These are phyloP conservation scores for Telopea speciosissima DNA, from an alignment of 177 flowering plant genomes.

Conservation along the genomic window DNA sequence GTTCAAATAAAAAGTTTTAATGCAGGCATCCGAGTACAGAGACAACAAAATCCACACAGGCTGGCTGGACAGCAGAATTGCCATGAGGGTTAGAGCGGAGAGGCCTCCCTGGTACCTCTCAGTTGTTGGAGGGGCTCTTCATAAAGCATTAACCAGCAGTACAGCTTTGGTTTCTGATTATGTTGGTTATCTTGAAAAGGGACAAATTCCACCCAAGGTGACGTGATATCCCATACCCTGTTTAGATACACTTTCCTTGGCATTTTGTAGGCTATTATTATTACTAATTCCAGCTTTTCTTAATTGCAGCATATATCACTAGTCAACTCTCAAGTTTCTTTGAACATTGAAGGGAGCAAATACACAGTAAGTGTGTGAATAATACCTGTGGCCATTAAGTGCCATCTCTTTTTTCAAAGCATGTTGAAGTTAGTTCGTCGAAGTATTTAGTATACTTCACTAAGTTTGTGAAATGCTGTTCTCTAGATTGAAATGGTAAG, in stretches of 20 bases:
- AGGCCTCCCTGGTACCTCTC: conserved; percentile 99
- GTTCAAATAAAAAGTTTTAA: conserved; percentile 2
- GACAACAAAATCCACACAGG: conserved; percentile 99
- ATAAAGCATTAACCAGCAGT: conserved; percentile 93
- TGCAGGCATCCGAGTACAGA: conserved; percentile 86
- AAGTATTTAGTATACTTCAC: conserved; percentile 4
- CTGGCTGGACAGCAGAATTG: conserved; percentile 99
- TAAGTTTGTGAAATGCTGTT: neutral
- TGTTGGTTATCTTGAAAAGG: conserved; percentile 96
- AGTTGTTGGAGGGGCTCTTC: conserved; percentile 96
- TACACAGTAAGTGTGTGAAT: conserved; percentile 54
- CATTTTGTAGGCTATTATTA: conserved; percentile 4
- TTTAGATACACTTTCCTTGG: neutral
- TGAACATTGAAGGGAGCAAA: conserved; percentile 98
- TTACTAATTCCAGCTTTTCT: conserved; percentile 2
- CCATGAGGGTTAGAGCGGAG: conserved; percentile 99
- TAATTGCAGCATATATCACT: conserved; percentile 90
- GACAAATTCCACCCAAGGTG: conserved; percentile 99
- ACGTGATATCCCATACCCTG: neutral
- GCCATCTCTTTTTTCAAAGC: conserved; percentile 3
- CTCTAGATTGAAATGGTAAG: conserved; percentile 79
- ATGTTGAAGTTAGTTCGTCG: neutral
- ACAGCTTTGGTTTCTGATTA: conserved; percentile 96
- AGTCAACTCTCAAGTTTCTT: conserved; percentile 80
- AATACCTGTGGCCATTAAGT: neutral